These are phyloP conservation scores for Phaffomyces opuntiae DNA, from an alignment of 805 yeast genomes.

Conservation along the genomic window DNA sequence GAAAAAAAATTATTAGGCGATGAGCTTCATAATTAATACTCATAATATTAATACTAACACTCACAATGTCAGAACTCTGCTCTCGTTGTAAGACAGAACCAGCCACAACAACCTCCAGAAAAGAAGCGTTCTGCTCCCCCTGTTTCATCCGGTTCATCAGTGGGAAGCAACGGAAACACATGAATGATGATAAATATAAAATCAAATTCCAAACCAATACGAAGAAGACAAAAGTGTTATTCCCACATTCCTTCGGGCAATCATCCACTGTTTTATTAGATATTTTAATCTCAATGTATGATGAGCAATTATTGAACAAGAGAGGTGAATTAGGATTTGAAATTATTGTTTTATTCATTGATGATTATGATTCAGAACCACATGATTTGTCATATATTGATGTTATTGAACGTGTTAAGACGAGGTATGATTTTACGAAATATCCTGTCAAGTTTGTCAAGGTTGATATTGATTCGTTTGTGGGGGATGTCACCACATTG, in stretches of 20 bases:
- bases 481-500: conserved; percentile 22
- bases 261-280: conserved; percentile 67
- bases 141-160: conserved; percentile 72
- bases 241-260: conserved; percentile 61
- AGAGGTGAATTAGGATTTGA: conserved; percentile 65
- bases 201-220: conserved; percentile 51
- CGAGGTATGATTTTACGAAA: conserved; percentile 13
- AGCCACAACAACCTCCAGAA: conserved; percentile 33
- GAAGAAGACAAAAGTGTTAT: conserved; percentile 38
- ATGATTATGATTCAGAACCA: conserved; percentile 26
- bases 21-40: background rate
- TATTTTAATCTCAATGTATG: conserved; percentile 50
- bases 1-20: conserved; percentile 3
- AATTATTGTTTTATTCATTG: conserved; percentile 44
- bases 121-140: conserved; percentile 53
- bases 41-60: background rate
- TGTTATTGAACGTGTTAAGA: conserved; percentile 13
- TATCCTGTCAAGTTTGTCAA: conserved; percentile 34
- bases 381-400: conserved; percentile 11
- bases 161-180: conserved; percentile 73
- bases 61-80: background rate
- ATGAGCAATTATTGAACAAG: conserved; percentile 56
- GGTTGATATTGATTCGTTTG: conserved; percentile 35
- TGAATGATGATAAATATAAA: conserved; percentile 64
- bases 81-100: too few species aligned